Conservation (phyloP, 2,329 filamentous ascomycete genomes). For the Dactylellina cionopaga region DNA sequence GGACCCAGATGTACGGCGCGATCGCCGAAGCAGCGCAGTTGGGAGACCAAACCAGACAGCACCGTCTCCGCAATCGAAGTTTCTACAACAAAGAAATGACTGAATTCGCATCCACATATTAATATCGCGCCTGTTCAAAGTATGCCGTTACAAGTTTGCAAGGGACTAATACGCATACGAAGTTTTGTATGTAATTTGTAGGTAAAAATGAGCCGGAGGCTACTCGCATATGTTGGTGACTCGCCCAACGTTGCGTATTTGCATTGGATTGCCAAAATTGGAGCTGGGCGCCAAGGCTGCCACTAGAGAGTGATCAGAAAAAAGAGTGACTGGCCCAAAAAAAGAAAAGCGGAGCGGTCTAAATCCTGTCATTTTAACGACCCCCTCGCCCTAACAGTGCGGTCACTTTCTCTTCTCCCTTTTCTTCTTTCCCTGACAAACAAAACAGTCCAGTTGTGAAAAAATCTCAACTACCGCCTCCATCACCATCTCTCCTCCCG, state of each 20-base stretch:
- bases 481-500: background rate
- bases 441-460: slow-evolving; percentile 20
- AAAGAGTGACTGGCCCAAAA: slow-evolving; percentile 19
- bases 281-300: slow-evolving; percentile 37
- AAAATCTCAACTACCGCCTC: slow-evolving; percentile 17
- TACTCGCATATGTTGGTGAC: background rate
- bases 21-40: background rate
- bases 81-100: too few relatives aligned
- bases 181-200: too few relatives aligned
- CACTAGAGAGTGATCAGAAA: background rate
- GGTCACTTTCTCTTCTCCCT: slow-evolving; percentile 22
- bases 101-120: too few relatives aligned
- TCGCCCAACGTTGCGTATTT: slow-evolving; percentile 21
- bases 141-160: too few relatives aligned
- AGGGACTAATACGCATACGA: too few relatives aligned
- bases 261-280: slow-evolving; percentile 36
- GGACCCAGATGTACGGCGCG: background rate
- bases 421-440: slow-evolving; percentile 37
- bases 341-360: slow-evolving; percentile 8
- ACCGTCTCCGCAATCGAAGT: too few relatives aligned
- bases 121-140: too few relatives aligned
- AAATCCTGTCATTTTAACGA: slow-evolving; percentile 47
- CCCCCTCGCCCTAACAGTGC: slow-evolving; percentile 33
- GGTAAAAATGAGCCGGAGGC: background rate
- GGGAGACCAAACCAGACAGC: too few relatives aligned